Percentiles rank a stretch among this genome's conserved stretches.
These are phyloP conservation scores for Naegleria lovaniensis DNA, from an alignment of 208 protist genomes.

Conservation along the genomic window DNA sequence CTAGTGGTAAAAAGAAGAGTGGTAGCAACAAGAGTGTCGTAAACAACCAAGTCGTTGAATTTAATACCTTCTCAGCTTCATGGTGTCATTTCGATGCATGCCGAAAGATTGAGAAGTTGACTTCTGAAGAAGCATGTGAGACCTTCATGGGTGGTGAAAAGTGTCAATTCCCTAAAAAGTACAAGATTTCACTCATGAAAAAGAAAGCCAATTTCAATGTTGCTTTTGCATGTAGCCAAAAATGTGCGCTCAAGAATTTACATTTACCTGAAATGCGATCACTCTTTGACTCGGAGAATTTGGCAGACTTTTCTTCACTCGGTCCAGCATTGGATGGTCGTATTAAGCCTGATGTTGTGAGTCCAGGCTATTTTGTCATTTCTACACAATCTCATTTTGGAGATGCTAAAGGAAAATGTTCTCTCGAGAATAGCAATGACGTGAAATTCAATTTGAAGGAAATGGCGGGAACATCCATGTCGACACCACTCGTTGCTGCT, in stretches of 20 bases:
- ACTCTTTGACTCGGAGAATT: background rate
- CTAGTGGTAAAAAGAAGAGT: too few species aligned
- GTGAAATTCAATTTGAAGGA: slow-evolving; percentile 25
- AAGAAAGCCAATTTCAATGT: slow-evolving; percentile 4
- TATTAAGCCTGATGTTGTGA: slow-evolving; percentile 26
- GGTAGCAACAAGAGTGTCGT: too few species aligned
- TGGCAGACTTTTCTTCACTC: background rate
- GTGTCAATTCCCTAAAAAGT: background rate
- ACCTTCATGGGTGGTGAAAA: background rate
- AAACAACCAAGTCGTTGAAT: too few species aligned
- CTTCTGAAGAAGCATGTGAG: background rate
- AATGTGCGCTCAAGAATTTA: background rate
- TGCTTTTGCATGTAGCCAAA: background rate
- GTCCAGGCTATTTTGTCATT: slow-evolving; percentile 11
- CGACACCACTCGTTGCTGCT: slow-evolving; percentile 64
- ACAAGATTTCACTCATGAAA: background rate
- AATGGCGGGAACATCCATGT: slow-evolving; percentile 74
- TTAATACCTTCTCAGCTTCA: background rate
- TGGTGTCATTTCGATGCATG: background rate
- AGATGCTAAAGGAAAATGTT: background rate
- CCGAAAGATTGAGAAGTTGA: background rate
- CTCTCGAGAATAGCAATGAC: background rate
- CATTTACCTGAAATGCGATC: background rate
- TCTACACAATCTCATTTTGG: background rate
- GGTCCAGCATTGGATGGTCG: slow-evolving; percentile 5